Percentiles rank a stretch among this genome's conserved stretches.
These are phyloP conservation scores for Penicillium verhagenii DNA, from an alignment of 495 filamentous ascomycete species.

Conservation along the genomic window DNA sequence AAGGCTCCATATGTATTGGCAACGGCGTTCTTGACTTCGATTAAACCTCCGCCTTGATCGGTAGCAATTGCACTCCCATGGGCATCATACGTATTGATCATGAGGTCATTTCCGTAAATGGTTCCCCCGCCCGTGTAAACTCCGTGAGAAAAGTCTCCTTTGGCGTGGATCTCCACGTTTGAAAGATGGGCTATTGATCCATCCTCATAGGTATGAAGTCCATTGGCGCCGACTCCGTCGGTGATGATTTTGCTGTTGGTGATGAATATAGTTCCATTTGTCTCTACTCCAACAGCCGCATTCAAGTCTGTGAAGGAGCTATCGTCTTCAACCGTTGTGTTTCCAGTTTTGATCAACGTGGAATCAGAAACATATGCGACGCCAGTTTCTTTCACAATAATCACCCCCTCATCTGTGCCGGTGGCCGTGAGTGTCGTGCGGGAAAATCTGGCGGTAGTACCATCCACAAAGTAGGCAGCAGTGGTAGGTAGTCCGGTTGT, in stretches of 20 bases:
- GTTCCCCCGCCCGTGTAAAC: not conserved
- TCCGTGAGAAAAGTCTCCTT: constrained; percentile 1
- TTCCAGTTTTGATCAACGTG: constrained; percentile 1
- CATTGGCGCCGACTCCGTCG: not conserved
- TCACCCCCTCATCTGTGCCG: constrained; percentile 1
- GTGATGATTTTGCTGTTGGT: not conserved
- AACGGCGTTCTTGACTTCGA: not conserved
- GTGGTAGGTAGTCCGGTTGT: constrained; percentile 1
- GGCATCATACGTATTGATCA: not conserved
- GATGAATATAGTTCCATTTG: constrained; percentile 1
- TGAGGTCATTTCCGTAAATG: not conserved
- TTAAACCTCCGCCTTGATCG: not conserved
- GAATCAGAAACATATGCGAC: constrained; percentile 1
- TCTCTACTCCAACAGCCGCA: constrained; percentile 5
- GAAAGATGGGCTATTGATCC: not conserved
- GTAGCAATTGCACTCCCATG: constrained; percentile 2
- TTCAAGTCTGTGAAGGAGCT: constrained; percentile 1
- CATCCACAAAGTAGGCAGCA: constrained; percentile 1
- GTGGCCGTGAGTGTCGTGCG: not conserved
- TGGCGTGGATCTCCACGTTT: not conserved
- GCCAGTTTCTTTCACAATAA: constrained; percentile 5
- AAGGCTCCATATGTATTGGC: constrained; percentile 1
- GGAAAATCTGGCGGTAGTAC: constrained; percentile 1
- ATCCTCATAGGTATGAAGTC: constrained; percentile 2
- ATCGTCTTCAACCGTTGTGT: not conserved